phyloP scores from a whole-genome alignment of 1,139 yeast genomes.

The Hyphopichia fennica region DNA sequence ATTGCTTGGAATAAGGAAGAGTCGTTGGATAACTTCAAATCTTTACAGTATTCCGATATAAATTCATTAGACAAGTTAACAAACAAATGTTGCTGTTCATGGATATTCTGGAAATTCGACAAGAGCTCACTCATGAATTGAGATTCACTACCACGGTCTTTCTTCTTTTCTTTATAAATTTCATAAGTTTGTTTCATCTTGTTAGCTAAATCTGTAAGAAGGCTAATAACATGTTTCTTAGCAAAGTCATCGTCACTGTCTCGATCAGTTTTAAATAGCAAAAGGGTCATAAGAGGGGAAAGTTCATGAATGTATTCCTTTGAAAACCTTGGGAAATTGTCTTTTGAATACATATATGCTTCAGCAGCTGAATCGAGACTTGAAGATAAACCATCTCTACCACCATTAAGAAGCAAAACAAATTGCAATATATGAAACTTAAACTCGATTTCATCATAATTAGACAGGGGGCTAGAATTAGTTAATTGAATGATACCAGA shows the following conservation, averaged over 20 bases:
- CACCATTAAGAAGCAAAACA: constrained; percentile 38
- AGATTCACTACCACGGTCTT: constrained; percentile 21
- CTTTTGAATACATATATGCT: constrained; percentile 59
- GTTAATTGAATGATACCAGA: constrained; percentile 2
- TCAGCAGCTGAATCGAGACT: constrained; percentile 28
- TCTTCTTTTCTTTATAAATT: constrained; percentile 16
- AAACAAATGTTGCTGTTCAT: constrained; percentile 30
- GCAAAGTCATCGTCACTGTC: constrained; percentile 16
- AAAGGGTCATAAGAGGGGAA: constrained; percentile 53
- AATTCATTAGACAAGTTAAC: constrained; percentile 49
- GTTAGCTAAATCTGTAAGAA: constrained; percentile 22
- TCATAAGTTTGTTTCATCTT: constrained; percentile 27
- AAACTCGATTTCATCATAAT: constrained; percentile 47
- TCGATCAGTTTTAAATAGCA: constrained; percentile 31
- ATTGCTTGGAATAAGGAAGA: constrained; percentile 70
- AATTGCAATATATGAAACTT: constrained; percentile 64
- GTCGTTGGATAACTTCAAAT: constrained; percentile 63
- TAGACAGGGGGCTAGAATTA: constrained; percentile 4
- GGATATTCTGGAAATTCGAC: constrained; percentile 39
- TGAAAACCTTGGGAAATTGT: constrained; percentile 49
- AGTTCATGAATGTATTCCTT: constrained; percentile 42
- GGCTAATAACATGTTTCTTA: constrained; percentile 17
- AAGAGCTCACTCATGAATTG: constrained; percentile 44
- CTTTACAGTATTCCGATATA: constrained; percentile 65
- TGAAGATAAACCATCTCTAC: constrained; percentile 8